Percentiles rank a stretch among this genome's conserved stretches.
These are phyloP conservation scores for Colletotrichum sp. DNA, from an alignment of 2,329 filamentous ascomycete genomes.

Conservation along the genomic window DNA sequence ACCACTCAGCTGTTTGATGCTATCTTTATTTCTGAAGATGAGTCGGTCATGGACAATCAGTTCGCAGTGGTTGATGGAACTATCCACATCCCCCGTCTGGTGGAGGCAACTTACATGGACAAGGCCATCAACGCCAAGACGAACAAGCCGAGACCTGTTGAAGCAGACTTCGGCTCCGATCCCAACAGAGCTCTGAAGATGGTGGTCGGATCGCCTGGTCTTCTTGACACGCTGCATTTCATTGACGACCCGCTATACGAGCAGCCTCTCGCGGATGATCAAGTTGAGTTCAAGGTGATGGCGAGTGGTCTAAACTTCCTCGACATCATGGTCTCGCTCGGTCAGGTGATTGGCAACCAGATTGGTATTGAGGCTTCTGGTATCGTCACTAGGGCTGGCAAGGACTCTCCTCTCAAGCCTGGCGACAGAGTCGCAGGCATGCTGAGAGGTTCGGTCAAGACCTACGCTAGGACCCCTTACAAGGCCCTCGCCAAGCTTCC, in stretches of 20 bases:
- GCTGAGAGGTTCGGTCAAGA: conserved; percentile 19
- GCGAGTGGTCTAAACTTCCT: conserved; percentile 29
- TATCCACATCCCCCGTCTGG: background rate
- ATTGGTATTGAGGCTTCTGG: conserved; percentile 37
- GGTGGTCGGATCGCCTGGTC: background rate
- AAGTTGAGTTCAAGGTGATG: conserved; percentile 29
- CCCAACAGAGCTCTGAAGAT: background rate
- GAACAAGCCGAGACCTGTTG: background rate
- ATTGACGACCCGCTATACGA: background rate
- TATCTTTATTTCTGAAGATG: background rate
- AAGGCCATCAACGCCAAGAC: background rate
- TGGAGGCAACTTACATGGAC: background rate
- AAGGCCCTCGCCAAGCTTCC: conserved; percentile 38
- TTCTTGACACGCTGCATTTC: background rate
- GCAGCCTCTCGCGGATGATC: background rate
- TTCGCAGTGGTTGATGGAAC: background rate
- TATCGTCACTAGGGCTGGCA: conserved; percentile 34
- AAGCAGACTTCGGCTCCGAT: background rate
- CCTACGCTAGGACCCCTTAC: conserved; percentile 20
- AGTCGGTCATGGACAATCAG: background rate
- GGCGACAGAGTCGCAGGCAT: conserved; percentile 32
- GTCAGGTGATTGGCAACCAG: background rate
- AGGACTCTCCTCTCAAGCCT: conserved; percentile 24
- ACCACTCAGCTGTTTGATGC: background rate
- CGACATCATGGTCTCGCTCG: conserved; percentile 27